A percentile compares a stretch with the other conserved stretches of the same genome.
phyloP scores from a whole-genome alignment of 495 filamentous ascomycete genomes.

The Aspergillus kassunensis region DNA sequence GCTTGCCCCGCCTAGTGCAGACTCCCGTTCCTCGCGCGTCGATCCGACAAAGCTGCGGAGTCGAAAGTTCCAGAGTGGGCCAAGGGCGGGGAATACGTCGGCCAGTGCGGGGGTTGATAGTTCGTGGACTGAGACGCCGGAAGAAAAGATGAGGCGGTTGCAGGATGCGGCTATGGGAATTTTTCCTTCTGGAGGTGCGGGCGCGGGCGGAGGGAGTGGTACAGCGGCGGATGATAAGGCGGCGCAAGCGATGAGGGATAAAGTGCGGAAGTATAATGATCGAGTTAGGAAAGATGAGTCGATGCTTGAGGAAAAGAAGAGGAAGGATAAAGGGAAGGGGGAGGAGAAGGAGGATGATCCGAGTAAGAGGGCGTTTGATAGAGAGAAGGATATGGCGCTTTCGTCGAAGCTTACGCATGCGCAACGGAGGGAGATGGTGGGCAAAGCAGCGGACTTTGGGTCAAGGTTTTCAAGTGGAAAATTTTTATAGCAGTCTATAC shows the following conservation, averaged over 20 bases:
- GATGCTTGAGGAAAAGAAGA: constrained; percentile 51
- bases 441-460: constrained; percentile 76
- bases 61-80: constrained; percentile 80
- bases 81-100: constrained; percentile 47
- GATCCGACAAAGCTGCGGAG: constrained; percentile 81
- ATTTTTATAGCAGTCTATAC: constrained; percentile 33
- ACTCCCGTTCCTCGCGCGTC: constrained; percentile 54
- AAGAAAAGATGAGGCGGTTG: constrained; percentile 76
- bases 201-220: background rate
- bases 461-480: constrained; percentile 76
- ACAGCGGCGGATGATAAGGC: constrained; percentile 22
- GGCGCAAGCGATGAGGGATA: constrained; percentile 44
- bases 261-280: constrained; percentile 61
- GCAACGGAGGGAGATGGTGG: constrained; percentile 75
- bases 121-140: constrained; percentile 90
- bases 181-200: background rate
- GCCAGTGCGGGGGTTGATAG: constrained; percentile 41
- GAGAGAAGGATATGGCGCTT: constrained; percentile 89
- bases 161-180: constrained; percentile 85
- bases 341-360: constrained; percentile 93
- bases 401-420: constrained; percentile 67
- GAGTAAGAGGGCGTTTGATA: constrained; percentile 80
- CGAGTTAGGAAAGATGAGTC: constrained; percentile 54
- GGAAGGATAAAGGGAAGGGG: constrained; percentile 34
- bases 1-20: constrained; percentile 70